phyloP scores from a whole-genome alignment of 257 asterid species.

The Asclepias syriaca region DNA sequence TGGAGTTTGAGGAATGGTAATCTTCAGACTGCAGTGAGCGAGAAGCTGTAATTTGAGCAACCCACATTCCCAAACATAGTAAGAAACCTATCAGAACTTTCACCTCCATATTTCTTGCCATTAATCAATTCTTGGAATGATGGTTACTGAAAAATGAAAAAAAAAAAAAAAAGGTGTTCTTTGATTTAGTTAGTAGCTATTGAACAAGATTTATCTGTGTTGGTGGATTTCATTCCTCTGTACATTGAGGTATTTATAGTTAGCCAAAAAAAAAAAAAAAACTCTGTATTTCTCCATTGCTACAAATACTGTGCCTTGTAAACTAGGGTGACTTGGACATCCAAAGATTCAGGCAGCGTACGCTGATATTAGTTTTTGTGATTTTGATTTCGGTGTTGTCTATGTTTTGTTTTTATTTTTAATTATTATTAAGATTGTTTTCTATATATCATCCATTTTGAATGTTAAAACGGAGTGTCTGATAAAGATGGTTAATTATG shows the following conservation, averaged over 20 bases:
- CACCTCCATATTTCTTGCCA: neutral
- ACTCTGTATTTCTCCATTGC: neutral
- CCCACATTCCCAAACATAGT: slow-evolving; percentile 12
- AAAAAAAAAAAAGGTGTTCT: neutral
- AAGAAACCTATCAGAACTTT: neutral
- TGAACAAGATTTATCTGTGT: neutral
- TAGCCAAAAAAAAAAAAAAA: neutral
- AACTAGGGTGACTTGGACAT: slow-evolving; percentile 10
- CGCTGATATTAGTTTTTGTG: neutral
- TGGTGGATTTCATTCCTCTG: neutral
- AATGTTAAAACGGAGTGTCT: neutral
- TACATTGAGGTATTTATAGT: neutral
- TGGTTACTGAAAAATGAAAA: no score
- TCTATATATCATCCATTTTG: neutral
- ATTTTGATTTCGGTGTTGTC: slow-evolving; percentile 2
- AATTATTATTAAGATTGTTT: no score
- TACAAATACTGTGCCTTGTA: neutral
- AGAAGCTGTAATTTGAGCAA: slow-evolving; percentile 11
- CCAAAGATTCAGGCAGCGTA: neutral
- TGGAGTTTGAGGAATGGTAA: neutral
- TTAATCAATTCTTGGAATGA: neutral
- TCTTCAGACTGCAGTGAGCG: slow-evolving; percentile 4
- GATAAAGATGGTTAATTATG: no score
- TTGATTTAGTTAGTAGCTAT: neutral
- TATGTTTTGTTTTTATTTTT: no score